Evolutionary conservation across 73 alveolate species (phyloP), one percentile per base, ranked within the genome.

Genomic region (Blepharisma japonicum): DNA sequence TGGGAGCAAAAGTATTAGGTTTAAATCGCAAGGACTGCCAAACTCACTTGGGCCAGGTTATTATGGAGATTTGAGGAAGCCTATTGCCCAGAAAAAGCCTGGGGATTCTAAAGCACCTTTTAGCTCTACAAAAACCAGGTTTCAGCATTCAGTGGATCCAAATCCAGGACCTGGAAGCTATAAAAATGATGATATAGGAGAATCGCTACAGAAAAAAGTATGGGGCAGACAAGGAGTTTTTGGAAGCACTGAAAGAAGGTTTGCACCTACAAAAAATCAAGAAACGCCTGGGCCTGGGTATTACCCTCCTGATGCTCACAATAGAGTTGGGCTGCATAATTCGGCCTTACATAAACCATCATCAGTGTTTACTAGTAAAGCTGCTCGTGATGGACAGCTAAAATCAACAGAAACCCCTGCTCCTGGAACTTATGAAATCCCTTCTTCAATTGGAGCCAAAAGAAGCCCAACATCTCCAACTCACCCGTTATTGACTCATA

Each of bases 171-270:
- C 95, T 68, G 95, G 95, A 18, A 47, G 56, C 6, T 88, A 88
- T 55, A 42, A 77, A 55, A 53, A 68, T 7, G 51, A 38, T 51
- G 80, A 78, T 47, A 21, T 88, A 23, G 80, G 50, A 20, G 92
- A 88, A 9, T 27, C 8, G n/a, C 25, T 88, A 18, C 46, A 84
- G 53, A 79, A 81, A 25, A 88, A 88, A 71, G 82, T 86, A 7
- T 84, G 89, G 92, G 95, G 95, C 6, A 88, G 81, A 68, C 77
- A 88, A 61, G 95, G 95, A 6, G 95, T 88, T 6, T 88, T 88
- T 80, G 95, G 95, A 68, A 83, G 90, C 45, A 85, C 92, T n/a
- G 95, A 89, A 70, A 80, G 80, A 79, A 80, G 95, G 42, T 89
- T 89, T 55, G 90, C 80, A 0, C 66, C 11, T 0, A 5, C 11